Percentiles rank a stretch among this genome's conserved stretches.
These are phyloP conservation scores for Beauveria pseudobassiana DNA, from an alignment of 2,329 filamentous ascomycete species.

Conservation along the genomic window DNA sequence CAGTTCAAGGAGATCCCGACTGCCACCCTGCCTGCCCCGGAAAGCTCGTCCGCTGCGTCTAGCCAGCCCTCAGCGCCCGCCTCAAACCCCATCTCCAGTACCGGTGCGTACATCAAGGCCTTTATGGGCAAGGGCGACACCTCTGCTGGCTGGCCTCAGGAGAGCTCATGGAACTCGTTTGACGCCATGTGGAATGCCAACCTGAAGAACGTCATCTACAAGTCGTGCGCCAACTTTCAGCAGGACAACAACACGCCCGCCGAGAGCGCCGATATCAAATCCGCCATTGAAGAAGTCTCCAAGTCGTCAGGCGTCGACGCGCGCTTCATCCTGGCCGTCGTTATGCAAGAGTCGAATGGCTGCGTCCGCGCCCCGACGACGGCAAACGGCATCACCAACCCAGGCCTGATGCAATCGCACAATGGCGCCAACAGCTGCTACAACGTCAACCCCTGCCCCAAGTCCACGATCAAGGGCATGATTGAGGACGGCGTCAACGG, in stretches of 20 bases:
- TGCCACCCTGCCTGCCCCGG: not conserved
- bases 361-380: slow-evolving; percentile 35
- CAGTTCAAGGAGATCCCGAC: slow-evolving; percentile 1
- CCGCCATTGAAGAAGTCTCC: slow-evolving; percentile 26
- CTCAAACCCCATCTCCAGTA: not conserved
- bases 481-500: slow-evolving; percentile 34
- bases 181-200: slow-evolving; percentile 19
- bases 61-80: not conserved
- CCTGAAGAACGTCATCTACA: slow-evolving; percentile 16
- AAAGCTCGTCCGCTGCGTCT: not conserved
- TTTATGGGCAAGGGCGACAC: slow-evolving; percentile 23
- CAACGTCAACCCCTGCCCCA: slow-evolving; percentile 22
- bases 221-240: slow-evolving; percentile 12
- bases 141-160: slow-evolving; percentile 23
- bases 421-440: slow-evolving; percentile 29
- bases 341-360: slow-evolving; percentile 37
- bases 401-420: slow-evolving; percentile 34
- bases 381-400: slow-evolving; percentile 32
- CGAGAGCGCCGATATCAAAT: slow-evolving; percentile 20
- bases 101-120: slow-evolving; percentile 16
- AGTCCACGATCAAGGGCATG: slow-evolving; percentile 21
- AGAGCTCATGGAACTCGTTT: slow-evolving; percentile 21
- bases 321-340: slow-evolving; percentile 35
- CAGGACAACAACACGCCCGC: slow-evolving; percentile 15
- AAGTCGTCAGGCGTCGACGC: slow-evolving; percentile 23